Evolutionary conservation across 176 grass and related monocot species (phyloP), one percentile per base, ranked within the genome.

Genomic region (bread wheat (Triticum aestivum)): DNA sequence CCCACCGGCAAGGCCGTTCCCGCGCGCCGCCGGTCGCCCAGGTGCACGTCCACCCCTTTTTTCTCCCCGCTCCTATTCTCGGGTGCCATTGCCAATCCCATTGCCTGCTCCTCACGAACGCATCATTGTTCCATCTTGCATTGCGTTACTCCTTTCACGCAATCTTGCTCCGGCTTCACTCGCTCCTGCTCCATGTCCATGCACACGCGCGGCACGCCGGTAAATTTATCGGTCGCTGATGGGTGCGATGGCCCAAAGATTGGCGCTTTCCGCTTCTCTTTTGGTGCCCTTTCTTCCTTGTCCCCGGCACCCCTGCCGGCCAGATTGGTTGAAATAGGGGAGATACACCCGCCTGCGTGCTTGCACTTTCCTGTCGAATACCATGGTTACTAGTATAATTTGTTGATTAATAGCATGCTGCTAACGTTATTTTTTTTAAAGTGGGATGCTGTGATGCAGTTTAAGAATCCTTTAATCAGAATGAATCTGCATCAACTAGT

Each of bases 131-230:
- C 73, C 14, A 24, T 65, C 61, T 80, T 18, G 38, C 26, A 18
- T 79, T 65, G 61, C 38, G 5, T 30, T 80, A 2, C 61, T 65
- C 64, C 38, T 29, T 29, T 45, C 29, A 30, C 29, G 78, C 15
- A 44, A 80, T 80, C 37, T 80, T 65, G 61, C 78, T 65, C 42
- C 12, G 38, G 29, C 14, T 80, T 6, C 49, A 78, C 17, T 78
- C 29, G 27, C 9, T 35, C 49, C 30, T 59, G 14, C 44, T 75
- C 10, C 78, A 18, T 17, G 72, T 0, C 23, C 54, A 42, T 29
- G 35, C 12, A 29, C 56, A 12, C 18, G 1, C 56, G 0, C n/a
- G 13, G 58, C 5, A 27, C 13, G 1, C n/a, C 71, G 71, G n/a
- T 42, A 4, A 63, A 63, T 42, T 79, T 80, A 65, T 11, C 37